Evolutionary conservation across 768 basidiomycete genomes (phyloP).

Genomic region (Chlorophyllum brunneum): DNA sequence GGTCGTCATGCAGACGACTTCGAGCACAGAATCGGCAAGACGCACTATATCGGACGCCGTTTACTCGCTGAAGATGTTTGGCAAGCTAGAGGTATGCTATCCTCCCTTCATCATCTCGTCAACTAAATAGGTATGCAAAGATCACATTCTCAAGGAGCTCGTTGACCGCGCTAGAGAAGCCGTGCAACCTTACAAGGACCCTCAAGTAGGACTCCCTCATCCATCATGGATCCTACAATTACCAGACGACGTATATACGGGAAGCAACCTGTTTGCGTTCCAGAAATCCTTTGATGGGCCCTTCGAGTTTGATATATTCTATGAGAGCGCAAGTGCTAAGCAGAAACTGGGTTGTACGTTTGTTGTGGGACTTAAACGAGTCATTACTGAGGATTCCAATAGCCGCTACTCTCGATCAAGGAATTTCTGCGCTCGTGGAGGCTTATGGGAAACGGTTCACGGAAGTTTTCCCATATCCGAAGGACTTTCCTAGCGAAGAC

Average conservation of each 20-base stretch:
- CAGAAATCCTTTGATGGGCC: constrained; percentile 83
- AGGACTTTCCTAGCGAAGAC: constrained; percentile 46
- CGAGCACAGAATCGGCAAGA: constrained; percentile 59
- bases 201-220: constrained; percentile 53
- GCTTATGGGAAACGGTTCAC: constrained; percentile 68
- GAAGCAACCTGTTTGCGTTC: constrained; percentile 80
- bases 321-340: constrained; percentile 69
- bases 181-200: constrained; percentile 51
- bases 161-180: constrained; percentile 52
- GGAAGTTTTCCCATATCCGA: constrained; percentile 62
- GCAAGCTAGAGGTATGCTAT: constrained; percentile 72
- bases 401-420: constrained; percentile 66
- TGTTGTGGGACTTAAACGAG: not conserved
- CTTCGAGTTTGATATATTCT: constrained; percentile 89
- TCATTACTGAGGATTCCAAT: constrained; percentile 9
- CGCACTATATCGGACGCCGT: constrained; percentile 63
- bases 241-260: constrained; percentile 65
- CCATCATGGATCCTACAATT: constrained; percentile 78
- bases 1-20: constrained; percentile 62
- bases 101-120: not conserved
- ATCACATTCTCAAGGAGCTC: constrained; percentile 59
- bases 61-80: constrained; percentile 66
- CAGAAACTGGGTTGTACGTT: constrained; percentile 62
- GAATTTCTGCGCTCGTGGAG: constrained; percentile 60
- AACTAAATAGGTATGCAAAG: constrained; percentile 33